Evolutionary conservation across 2,329 filamentous ascomycete species (phyloP).

Genomic region (Cercospora sp.): DNA sequence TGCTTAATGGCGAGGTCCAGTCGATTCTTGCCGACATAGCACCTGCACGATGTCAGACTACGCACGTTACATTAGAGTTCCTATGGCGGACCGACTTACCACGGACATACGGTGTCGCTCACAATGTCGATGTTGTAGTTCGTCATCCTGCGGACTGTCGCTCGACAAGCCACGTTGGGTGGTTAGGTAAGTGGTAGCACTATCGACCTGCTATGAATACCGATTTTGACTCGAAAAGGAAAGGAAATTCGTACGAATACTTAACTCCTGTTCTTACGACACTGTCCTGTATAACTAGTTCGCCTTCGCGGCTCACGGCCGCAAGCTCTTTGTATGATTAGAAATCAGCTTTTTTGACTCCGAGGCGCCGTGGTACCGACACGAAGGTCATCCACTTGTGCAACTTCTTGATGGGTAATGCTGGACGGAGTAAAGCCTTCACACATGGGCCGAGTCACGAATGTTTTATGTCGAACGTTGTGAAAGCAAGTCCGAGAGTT

Average conservation of each 20-base stretch:
- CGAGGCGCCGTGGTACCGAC: constrained; percentile 1
- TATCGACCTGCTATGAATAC: background rate
- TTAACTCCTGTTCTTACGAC: background rate
- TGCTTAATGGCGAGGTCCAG: constrained; percentile 69
- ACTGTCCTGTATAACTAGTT: background rate
- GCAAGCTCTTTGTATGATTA: constrained; percentile 17
- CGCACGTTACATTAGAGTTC: background rate
- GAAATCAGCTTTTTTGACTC: constrained; percentile 12
- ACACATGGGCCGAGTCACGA: background rate
- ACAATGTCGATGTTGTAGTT: constrained; percentile 75
- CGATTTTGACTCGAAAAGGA: background rate
- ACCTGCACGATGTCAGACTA: constrained; percentile 30
- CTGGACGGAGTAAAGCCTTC: background rate
- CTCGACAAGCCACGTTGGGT: constrained; percentile 29
- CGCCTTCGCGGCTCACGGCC: constrained; percentile 3
- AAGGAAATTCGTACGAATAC: background rate
- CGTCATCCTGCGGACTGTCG: constrained; percentile 57
- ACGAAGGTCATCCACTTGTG: background rate
- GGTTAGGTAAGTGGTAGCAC: background rate
- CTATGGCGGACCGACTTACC: constrained; percentile 26
- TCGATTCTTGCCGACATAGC: constrained; percentile 77
- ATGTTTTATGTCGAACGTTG: background rate
- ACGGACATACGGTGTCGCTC: constrained; percentile 80
- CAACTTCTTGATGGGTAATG: background rate
- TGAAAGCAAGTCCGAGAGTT: background rate